Conservation (phyloP, 2,329 filamentous ascomycete species). For the Raffaelea albimanens region DNA sequence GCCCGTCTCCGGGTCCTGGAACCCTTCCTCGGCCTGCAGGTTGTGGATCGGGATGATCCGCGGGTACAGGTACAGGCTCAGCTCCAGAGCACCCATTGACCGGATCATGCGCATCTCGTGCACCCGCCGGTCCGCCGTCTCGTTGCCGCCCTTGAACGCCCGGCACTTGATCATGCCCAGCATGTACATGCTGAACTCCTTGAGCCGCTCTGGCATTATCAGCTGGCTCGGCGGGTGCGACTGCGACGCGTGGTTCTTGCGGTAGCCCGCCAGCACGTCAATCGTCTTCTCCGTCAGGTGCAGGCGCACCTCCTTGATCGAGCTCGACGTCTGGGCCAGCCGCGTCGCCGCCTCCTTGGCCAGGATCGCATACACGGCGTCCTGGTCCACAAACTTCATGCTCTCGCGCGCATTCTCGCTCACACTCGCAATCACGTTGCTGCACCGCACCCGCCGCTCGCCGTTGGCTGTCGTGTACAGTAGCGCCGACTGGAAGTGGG, state of each 20-base stretch:
- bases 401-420: conserved; percentile 74
- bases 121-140: conserved; percentile 81
- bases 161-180: conserved; percentile 81
- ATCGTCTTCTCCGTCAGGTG: conserved; percentile 84
- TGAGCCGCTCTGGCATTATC: conserved; percentile 89
- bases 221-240: conserved; percentile 84
- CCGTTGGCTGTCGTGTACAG: conserved; percentile 89
- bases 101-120: conserved; percentile 88
- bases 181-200: conserved; percentile 96
- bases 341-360: conserved; percentile 92
- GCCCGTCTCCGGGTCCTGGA: conserved; percentile 76
- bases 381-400: conserved; percentile 93
- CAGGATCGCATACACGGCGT: conserved; percentile 79
- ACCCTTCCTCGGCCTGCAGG: conserved; percentile 77
- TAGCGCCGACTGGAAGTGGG: conserved; percentile 92
- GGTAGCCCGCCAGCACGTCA: conserved; percentile 83
- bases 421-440: conserved; percentile 86
- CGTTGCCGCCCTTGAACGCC: conserved; percentile 86
- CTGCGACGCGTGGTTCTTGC: conserved; percentile 79
- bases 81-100: conserved; percentile 74
- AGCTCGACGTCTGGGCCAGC: conserved; percentile 57
- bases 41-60: conserved; percentile 89
- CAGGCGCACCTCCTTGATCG: conserved; percentile 76
- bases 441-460: conserved; percentile 82
- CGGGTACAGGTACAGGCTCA: conserved; percentile 89